A percentile compares a stretch with the other conserved stretches of the same genome.
Evolutionary conservation across 2,329 filamentous ascomycete genomes (phyloP).

Genomic region (Fusarium globosum): DNA sequence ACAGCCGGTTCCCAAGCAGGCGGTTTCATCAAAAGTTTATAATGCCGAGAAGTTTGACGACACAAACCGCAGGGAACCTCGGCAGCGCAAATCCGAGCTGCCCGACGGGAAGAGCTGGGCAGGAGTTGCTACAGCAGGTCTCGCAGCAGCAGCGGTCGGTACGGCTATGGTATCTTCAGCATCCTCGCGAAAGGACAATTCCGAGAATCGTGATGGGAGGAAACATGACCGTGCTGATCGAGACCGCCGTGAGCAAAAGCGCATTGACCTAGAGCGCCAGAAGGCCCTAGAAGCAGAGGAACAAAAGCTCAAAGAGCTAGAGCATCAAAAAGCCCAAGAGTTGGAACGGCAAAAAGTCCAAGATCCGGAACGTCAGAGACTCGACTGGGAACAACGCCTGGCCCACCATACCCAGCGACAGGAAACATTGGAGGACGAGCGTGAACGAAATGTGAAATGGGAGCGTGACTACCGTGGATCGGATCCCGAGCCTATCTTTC

Average conservation of each 20-base stretch:
- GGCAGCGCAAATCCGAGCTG: constrained; percentile 48
- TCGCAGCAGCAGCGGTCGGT: constrained; percentile 62
- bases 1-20: constrained; percentile 83
- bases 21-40: constrained; percentile 77
- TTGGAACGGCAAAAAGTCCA: constrained; percentile 14
- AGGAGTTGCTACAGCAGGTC: constrained; percentile 59
- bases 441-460: constrained; percentile 32
- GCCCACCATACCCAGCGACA: constrained; percentile 33
- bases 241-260: constrained; percentile 30
- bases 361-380: constrained; percentile 2
- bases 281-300: constrained; percentile 31
- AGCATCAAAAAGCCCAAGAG: constrained; percentile 30
- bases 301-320: constrained; percentile 37
- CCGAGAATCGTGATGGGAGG: constrained; percentile 32
- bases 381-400: constrained; percentile 16
- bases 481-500: constrained; percentile 45
- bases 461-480: constrained; percentile 45
- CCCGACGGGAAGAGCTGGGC: constrained; percentile 55
- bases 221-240: constrained; percentile 33
- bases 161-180: constrained; percentile 45
- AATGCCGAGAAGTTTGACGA: constrained; percentile 59
- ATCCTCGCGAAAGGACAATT: constrained; percentile 34
- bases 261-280: constrained; percentile 36
- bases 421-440: constrained; percentile 22
- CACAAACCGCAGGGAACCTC: constrained; percentile 51